Evolutionary conservation across 768 basidiomycete genomes (phyloP), one percentile per base, ranked within the genome.

Genomic region (Lactarius vividus): DNA sequence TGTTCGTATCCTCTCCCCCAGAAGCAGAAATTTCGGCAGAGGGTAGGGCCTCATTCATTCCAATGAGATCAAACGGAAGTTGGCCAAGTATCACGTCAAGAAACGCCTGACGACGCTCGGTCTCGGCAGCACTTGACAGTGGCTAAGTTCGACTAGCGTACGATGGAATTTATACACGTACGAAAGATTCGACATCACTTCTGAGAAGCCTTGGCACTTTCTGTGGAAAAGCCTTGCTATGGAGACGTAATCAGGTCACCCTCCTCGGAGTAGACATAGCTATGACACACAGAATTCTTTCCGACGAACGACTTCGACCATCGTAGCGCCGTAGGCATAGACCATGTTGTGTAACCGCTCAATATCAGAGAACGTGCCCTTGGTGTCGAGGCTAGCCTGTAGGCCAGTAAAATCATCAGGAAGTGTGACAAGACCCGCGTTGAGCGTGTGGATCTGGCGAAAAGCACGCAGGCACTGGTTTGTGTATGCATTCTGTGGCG

Each of bases 251-350:
- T 66, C 26, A 62, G 57, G 7, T 26, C 35, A 15, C 15, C 28
- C 20, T 26, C 33, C 18, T 33, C 26, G 18, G 4, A n/a, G 15
- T 16, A 26, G n/a, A 2, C 4, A 28, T 20, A 15, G n/a, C 33
- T 11, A 54, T 33, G 61, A 75, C 87, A 74, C 69, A 89, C 92
- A 81, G 75, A 96, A 96, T 73, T 96, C 92, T 71, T 92, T 92
- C 61, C 96, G 81, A 64, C 95, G 82, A 2, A 96, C 91, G 35
- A 97, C 87, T 75, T 98, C 96, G 20, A 95, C 82, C 7, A 97
- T 83, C 0, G 94, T 94, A 2, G 92, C 90, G 0, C 92, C 90
- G 74, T 98, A 98, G 0, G 92, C 92, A 72, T 94, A 94, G 1
- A 96, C 75, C 87, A 98, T 91, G 61, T 84, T 87, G 73, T 96